These are phyloP conservation scores for Ophiobolus disseminans DNA, from an alignment of 2,329 filamentous ascomycete species.

Conservation along the genomic window DNA sequence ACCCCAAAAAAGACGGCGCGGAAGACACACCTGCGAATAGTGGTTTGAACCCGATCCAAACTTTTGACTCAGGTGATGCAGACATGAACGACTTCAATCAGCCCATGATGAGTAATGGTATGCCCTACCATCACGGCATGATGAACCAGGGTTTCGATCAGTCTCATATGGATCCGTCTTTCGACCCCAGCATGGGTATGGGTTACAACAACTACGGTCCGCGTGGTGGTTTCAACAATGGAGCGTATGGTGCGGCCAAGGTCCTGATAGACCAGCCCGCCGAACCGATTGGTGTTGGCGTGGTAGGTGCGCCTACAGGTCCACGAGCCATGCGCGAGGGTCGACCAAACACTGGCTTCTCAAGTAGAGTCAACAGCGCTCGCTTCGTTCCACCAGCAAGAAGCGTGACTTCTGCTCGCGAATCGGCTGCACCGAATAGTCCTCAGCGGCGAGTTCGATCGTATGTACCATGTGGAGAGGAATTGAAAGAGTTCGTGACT, in stretches of 20 bases:
- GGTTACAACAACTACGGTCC: conserved; percentile 50
- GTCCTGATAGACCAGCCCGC: conserved; percentile 41
- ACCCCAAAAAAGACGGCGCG: conserved; percentile 24
- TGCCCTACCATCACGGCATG: conserved; percentile 39
- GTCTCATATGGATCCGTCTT: conserved; percentile 46
- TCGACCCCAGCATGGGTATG: conserved; percentile 50
- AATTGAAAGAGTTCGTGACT: conserved; percentile 1
- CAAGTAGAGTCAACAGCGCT: conserved; percentile 60
- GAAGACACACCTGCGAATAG: conserved; percentile 20
- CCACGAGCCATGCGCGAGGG: conserved; percentile 95
- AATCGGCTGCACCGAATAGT: conserved; percentile 27
- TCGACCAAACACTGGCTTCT: conserved; percentile 79
- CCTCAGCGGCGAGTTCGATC: conserved; percentile 38
- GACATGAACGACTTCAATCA: conserved; percentile 31
- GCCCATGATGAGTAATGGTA: conserved; percentile 38
- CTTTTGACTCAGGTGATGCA: conserved; percentile 38
- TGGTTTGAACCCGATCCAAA: conserved; percentile 45
- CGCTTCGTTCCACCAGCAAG: conserved; percentile 34
- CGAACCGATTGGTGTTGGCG: conserved; percentile 62
- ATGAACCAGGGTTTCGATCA: conserved; percentile 64
- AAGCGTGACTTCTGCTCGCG: conserved; percentile 29
- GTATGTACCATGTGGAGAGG: conserved; percentile 26
- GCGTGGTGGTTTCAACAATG: conserved; percentile 54
- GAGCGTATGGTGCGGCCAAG: conserved; percentile 47
- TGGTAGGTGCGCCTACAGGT: conserved; percentile 80